Conservation (phyloP, 805 yeast genomes). For the Yarrowia sp. region DNA sequence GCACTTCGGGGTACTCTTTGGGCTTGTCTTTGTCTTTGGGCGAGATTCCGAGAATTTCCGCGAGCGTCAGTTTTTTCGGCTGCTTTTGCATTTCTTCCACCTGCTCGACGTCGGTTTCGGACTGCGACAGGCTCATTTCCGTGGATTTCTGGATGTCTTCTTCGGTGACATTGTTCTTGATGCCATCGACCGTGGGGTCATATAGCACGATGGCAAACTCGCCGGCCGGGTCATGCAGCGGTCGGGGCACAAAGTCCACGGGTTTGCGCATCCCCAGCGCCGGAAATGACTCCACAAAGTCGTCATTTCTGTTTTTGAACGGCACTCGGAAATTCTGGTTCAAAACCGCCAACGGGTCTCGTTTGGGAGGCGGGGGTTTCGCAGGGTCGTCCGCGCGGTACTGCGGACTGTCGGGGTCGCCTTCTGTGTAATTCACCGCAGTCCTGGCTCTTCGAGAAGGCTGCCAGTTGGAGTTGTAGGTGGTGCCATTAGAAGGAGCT, state of each 20-base stretch:
- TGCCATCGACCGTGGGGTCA: constrained; percentile 86
- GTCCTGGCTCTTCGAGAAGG: constrained; percentile 8
- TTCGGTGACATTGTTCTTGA: constrained; percentile 43
- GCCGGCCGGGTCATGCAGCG: constrained; percentile 92
- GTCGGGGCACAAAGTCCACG: constrained; percentile 75
- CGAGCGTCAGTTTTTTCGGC: constrained; percentile 56
- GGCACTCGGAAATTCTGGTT: constrained; percentile 32
- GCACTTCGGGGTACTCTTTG: constrained; percentile 77
- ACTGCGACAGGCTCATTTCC: constrained; percentile 44
- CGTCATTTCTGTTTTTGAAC: constrained; percentile 8
- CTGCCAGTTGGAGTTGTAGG: constrained; percentile 25
- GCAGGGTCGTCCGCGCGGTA: constrained; percentile 3
- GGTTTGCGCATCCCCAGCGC: constrained; percentile 83
- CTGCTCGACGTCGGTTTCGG: constrained; percentile 49
- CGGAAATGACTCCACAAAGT: constrained; percentile 51
- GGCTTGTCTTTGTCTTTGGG: constrained; percentile 53
- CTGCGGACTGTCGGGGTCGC: not conserved
- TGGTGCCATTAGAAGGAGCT: not conserved
- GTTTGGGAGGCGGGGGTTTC: not conserved
- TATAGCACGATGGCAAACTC: constrained; percentile 93
- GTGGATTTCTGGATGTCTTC: constrained; percentile 43
- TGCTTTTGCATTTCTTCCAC: constrained; percentile 43
- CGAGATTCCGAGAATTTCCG: constrained; percentile 77
- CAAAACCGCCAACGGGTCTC: constrained; percentile 34
- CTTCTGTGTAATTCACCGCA: not conserved